Percentiles rank a stretch among this genome's conserved stretches.
Conservation (phyloP, 129 eudicot species). For the Pulicaria dysenterica region DNA sequence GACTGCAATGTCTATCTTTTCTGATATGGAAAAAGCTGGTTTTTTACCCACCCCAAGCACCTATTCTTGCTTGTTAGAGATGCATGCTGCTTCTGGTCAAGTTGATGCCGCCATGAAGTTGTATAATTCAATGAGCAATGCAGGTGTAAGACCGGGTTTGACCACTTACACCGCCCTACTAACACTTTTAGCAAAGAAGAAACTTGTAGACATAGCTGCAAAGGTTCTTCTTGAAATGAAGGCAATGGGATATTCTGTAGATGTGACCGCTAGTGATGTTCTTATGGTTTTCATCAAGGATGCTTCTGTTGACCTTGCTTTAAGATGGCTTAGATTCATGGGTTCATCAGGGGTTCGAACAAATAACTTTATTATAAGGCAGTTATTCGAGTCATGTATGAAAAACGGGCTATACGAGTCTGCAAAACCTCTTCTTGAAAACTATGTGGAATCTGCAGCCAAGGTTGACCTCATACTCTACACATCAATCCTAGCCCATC, state of each 20-base stretch:
- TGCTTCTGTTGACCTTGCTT: conserved; percentile 81
- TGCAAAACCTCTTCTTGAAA: conserved; percentile 95
- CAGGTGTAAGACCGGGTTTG: conserved; percentile 80
- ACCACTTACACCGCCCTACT: conserved; percentile 75
- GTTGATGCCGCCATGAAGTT: conserved; percentile 91
- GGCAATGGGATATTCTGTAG: conserved; percentile 88
- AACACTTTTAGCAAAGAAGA: conserved; percentile 88
- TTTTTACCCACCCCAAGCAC: conserved; percentile 94
- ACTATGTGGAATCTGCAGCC: conserved; percentile 80
- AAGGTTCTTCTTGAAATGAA: conserved; percentile 95
- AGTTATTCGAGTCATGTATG: conserved; percentile 99
- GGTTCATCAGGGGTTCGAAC: conserved; percentile 89
- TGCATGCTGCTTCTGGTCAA: conserved; percentile 93
- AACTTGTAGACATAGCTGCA: conserved; percentile 91
- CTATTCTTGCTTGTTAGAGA: conserved; percentile 87
- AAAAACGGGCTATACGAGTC: conserved; percentile 85
- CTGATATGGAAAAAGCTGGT: conserved; percentile 93
- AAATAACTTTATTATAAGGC: conserved; percentile 85
- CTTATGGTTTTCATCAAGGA: conserved; percentile 92
- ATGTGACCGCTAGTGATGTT: conserved; percentile 93
- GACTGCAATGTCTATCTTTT: conserved; percentile 81
- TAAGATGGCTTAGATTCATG: conserved; percentile 96
- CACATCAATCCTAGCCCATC: conserved; percentile 92
- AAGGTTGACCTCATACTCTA: conserved; percentile 93
- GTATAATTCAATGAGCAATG: conserved; percentile 90